phyloP scores from a whole-genome alignment of 2,329 filamentous ascomycete genomes.

The Phaeosphaeria sp. region DNA sequence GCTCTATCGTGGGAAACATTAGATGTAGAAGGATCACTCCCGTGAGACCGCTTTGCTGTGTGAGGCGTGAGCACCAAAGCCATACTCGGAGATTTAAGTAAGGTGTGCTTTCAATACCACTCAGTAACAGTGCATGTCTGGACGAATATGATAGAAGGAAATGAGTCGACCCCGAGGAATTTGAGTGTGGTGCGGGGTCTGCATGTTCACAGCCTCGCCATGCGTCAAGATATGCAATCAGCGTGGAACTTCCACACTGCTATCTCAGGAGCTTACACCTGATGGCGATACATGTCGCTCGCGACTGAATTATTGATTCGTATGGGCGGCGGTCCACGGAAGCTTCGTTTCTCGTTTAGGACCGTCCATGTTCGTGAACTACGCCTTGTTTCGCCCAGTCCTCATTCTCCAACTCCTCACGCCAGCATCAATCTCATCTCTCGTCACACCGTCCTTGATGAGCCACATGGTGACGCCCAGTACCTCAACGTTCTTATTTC shows the following conservation, averaged over 20 bases:
- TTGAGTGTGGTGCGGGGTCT: not conserved
- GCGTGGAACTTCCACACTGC: too few relatives aligned
- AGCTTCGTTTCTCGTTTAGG: not conserved
- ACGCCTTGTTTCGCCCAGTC: conserved; percentile 56
- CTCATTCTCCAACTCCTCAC: conserved; percentile 81
- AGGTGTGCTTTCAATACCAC: not conserved
- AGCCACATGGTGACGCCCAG: conserved; percentile 86
- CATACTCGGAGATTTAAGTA: not conserved
- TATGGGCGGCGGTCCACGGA: not conserved
- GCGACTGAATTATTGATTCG: too few relatives aligned
- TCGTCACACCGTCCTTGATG: conserved; percentile 79
- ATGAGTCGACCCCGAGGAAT: not conserved
- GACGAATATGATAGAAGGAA: not conserved
- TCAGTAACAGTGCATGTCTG: not conserved
- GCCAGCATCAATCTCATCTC: conserved; percentile 78
- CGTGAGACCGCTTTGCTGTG: not conserved
- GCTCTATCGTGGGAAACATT: too few relatives aligned
- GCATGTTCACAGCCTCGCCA: not conserved
- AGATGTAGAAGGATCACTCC: not conserved
- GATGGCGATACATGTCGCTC: too few relatives aligned
- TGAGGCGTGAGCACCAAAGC: not conserved
- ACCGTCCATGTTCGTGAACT: not conserved
- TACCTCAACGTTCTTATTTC: conserved; percentile 82
- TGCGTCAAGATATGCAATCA: not conserved
- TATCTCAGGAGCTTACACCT: too few relatives aligned